Base-by-base conservation (phyloP, 139 green algal genomes). In the Auxenochlorella pyrenoidosa region DNA sequence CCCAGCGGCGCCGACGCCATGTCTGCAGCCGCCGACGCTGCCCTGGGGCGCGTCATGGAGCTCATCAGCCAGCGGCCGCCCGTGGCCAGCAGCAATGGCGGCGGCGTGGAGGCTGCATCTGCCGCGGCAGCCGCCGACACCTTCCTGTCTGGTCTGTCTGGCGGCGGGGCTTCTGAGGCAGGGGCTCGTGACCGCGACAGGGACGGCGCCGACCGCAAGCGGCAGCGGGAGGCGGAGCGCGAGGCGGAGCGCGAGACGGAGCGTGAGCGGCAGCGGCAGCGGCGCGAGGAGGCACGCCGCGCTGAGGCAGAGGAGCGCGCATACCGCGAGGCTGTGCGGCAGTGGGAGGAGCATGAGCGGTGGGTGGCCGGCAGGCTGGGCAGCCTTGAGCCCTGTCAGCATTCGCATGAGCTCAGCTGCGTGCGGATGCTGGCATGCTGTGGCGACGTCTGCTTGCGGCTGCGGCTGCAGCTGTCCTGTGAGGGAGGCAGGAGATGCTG, bases 261-360 rank as follows among this genome's bases (percentile, higher is more conserved):
- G 70, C 85, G 87, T 18, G 89, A 95, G 77, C 89, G 87, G 70
- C 85, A 93, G 66, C 87, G 87, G 4, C 91, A 95, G 79, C 85
- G 86, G 51, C 84, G 86, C 19, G 89, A 90, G 78, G 75, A 75
- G 40, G 77, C 89, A 38, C 40, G 79, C 60, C 70, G 70, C 6
- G 83, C 79, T 1, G 87, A 87, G 34, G 89, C 93, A 24, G 83
- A 87, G 32, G 92, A 96, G 71, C 87, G 89, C 1, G 88, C 85
- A 19, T 96, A 95, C 76, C 84, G 92, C 3, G 76, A 90, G 10
- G 83, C 79, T n/a, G 34, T 94, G 78, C 79, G 88, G 18, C 85
- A 94, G 41, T 97, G 93, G 95, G 93, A 96, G 79, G 86, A 59
- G 30, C 38, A 81, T 15, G 90, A 93, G 71, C 81, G 90, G 90